Evolutionary conservation across 2,329 filamentous ascomycete genomes (phyloP).

Genomic region (Leptographium radiaticola): DNA sequence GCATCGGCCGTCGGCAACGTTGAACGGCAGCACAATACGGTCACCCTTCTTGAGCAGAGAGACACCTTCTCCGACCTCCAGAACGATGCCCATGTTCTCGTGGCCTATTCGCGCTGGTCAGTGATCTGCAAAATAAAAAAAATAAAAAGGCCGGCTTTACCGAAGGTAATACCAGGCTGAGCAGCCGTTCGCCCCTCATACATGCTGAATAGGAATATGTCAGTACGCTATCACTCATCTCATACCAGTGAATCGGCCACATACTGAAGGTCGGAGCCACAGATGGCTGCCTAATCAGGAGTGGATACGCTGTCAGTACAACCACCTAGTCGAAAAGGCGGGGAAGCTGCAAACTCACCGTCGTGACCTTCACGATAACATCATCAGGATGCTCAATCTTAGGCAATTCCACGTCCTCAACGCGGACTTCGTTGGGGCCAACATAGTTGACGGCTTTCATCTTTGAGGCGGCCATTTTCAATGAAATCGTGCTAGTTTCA

Average conservation of each 20-base stretch:
- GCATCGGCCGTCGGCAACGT: constrained; percentile 1
- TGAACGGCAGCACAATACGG: neutral
- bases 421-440: neutral
- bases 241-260: neutral
- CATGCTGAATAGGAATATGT: neutral
- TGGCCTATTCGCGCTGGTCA: neutral
- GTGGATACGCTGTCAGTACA: neutral
- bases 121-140: neutral
- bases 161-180: neutral
- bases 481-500: neutral
- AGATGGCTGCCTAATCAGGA: neutral
- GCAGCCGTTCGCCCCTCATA: constrained; percentile 1
- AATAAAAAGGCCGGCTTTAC: neutral
- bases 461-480: neutral
- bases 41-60: neutral
- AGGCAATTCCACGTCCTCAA: neutral
- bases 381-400: neutral
- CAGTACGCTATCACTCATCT: neutral
- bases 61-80: neutral
- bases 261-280: constrained; percentile 1
- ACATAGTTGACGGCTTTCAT: constrained; percentile 3
- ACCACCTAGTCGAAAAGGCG: too few relatives aligned
- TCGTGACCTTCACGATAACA: neutral
- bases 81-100: constrained; percentile 1
- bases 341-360: neutral